phyloP scores from a whole-genome alignment of 495 filamentous ascomycete species.

The Clavariopsis aquatica region DNA sequence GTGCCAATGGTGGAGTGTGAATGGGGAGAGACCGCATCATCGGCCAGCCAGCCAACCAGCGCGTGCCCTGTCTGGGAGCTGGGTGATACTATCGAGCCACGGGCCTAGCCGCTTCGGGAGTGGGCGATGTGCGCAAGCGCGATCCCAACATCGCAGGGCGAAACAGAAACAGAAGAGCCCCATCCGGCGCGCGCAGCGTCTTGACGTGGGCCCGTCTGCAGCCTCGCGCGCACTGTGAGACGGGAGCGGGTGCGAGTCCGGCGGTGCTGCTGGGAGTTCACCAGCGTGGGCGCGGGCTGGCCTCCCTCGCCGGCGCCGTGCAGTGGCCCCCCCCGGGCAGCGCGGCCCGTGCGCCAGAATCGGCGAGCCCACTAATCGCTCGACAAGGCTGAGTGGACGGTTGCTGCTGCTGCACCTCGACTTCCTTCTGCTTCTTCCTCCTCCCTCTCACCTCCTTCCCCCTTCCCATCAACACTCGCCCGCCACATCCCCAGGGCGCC shows the following conservation, averaged over 20 bases:
- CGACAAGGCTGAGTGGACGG: neutral
- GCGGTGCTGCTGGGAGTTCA: neutral
- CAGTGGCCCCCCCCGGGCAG: neutral
- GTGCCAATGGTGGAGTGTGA: neutral
- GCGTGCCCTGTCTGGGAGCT: neutral
- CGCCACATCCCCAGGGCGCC: conserved; percentile 27
- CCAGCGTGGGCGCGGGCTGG: neutral
- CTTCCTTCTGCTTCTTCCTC: conserved; percentile 13
- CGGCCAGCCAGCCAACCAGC: neutral
- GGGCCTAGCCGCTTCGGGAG: neutral
- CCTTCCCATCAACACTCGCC: conserved; percentile 29
- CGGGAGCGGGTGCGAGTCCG: neutral
- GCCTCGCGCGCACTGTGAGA: conserved; percentile 2
- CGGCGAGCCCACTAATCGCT: neutral
- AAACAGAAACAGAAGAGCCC: neutral
- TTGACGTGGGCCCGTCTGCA: neutral
- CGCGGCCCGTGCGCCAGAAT: neutral
- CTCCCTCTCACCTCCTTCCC: conserved; percentile 15
- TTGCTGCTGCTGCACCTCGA: neutral
- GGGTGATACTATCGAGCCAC: neutral
- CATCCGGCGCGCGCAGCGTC: neutral
- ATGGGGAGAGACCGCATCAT: conserved; percentile 1
- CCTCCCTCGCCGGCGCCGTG: neutral
- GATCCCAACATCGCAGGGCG: neutral
- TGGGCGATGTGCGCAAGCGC: neutral